Percentiles rank a stretch among this genome's conserved stretches.
Conservation (phyloP, 352 stramenopile species). For the Globisporangium carolinianum region DNA sequence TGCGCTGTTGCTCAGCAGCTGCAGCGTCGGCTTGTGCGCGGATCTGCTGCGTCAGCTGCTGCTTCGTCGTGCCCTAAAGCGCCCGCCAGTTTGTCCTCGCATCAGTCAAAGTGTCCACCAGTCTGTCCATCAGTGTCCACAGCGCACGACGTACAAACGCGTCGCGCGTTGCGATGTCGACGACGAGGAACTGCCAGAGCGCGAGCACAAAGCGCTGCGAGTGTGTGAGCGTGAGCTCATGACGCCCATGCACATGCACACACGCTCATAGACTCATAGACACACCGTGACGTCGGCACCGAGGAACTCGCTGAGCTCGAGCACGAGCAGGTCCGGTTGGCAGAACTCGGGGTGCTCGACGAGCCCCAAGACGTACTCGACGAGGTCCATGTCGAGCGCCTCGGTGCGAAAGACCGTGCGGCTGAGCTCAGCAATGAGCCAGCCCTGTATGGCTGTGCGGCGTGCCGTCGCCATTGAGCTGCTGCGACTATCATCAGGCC, state of each 20-base stretch:
- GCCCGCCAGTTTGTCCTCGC: neutral
- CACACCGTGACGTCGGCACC: slow-evolving; percentile 27
- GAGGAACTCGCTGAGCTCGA: slow-evolving; percentile 72
- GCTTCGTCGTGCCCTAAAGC: slow-evolving; percentile 10
- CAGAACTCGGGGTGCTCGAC: slow-evolving; percentile 68
- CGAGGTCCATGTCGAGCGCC: slow-evolving; percentile 46
- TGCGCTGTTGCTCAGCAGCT: neutral
- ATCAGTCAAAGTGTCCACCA: neutral
- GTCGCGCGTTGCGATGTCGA: slow-evolving; percentile 46
- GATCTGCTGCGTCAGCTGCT: slow-evolving; percentile 9
- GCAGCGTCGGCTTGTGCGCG: slow-evolving; percentile 7
- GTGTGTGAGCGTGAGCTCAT: neutral
- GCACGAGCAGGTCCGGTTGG: slow-evolving; percentile 50
- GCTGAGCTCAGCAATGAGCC: slow-evolving; percentile 39
- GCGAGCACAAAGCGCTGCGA: slow-evolving; percentile 52
- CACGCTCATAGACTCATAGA: neutral
- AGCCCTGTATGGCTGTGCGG: slow-evolving; percentile 24
- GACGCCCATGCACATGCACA: neutral
- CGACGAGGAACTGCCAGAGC: slow-evolving; percentile 68
- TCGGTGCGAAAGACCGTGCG: slow-evolving; percentile 24
- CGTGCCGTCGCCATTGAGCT: neutral
- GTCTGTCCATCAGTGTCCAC: neutral
- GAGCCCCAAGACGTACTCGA: slow-evolving; percentile 57
- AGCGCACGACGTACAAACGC: slow-evolving; percentile 35
- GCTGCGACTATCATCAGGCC: slow-evolving; percentile 7